Percentiles rank a stretch among this genome's conserved stretches.
Conservation (phyloP, 2,329 filamentous ascomycete species). For the Orbilia quercus region DNA sequence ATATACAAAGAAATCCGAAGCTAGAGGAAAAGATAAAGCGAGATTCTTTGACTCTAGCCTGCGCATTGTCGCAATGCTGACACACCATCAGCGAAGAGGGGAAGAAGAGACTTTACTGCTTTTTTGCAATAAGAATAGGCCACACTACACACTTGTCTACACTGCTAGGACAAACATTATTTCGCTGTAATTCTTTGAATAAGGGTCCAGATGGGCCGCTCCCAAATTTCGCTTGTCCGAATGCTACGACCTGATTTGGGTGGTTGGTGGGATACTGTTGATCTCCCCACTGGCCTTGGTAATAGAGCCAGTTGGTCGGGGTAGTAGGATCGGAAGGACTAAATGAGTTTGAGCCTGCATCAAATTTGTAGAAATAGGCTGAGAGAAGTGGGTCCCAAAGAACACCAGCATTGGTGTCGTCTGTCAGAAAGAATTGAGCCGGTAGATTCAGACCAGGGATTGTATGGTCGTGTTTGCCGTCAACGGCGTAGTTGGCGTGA, state of each 20-base stretch:
- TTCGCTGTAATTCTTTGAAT: conserved; percentile 35
- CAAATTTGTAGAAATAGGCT: conserved; percentile 70
- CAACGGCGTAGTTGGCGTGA: conserved; percentile 73
- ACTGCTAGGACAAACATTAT: conserved; percentile 34
- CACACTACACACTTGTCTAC: conserved; percentile 30
- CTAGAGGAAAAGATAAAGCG: conserved; percentile 3
- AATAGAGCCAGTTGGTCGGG: conserved; percentile 70
- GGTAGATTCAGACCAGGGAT: conserved; percentile 72
- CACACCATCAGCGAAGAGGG: no score
- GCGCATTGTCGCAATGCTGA: no score
- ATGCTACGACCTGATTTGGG: conserved; percentile 18
- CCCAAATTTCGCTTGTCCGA: conserved; percentile 39
- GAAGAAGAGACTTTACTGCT: not conserved
- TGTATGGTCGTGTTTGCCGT: conserved; percentile 72
- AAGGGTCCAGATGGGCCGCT: conserved; percentile 43
- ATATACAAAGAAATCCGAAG: no score
- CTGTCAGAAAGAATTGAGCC: conserved; percentile 66
- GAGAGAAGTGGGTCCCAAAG: conserved; percentile 72
- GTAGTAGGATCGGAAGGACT: conserved; percentile 65
- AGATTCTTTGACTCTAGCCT: no score
- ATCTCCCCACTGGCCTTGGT: conserved; percentile 73
- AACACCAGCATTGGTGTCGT: conserved; percentile 69
- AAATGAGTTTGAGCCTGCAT: conserved; percentile 64
- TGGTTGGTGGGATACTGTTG: conserved; percentile 66
- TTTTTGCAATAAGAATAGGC: conserved; percentile 45